Evolutionary conservation across 2,329 filamentous ascomycete genomes (phyloP), one percentile per base, ranked within the genome.

Genomic region (Phialocephala subalpina): DNA sequence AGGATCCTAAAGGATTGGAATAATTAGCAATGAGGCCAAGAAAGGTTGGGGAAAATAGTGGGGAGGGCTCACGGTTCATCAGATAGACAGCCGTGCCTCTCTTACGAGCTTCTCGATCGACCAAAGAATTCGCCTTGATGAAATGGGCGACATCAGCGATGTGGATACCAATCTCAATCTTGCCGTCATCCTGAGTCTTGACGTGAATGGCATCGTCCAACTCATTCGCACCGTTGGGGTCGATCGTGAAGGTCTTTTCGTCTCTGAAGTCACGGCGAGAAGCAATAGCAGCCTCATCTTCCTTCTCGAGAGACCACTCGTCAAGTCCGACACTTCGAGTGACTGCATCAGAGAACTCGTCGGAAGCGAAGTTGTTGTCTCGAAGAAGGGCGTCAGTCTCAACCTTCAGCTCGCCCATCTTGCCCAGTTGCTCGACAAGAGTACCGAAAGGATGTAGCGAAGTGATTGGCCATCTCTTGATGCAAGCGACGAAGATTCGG

Each of bases 391-490:
- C 96, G 82, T 99, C 96, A 2, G 96, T 99, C 82, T 99, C 96
- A 65, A 99, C 95, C 82, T 94, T 97, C 73, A 97, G 86, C 77
- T 99, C 94, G 72, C 96, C 96, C 92, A 98, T 98, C 78, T 93
- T 93, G 69, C 96, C 96, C 62, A 99, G 90, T 81, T 97, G 93
- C 82, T 99, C 96, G 62, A 98, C 94, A 56, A 99, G 89, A 9
- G 96, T 99, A 77, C 96, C 96, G 75, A 99, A 99, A 36, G 96
- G 96, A 82, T 99, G 96, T 63, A 99, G 88, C n/a, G 96, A 99
- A 33, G 96, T 99, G 76, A 99, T 99, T 69, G 96, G 96, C 96
- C 96, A 99, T 77, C 96, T 90, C 87, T 99, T 99, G 81, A 99
- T 99, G 82, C 94, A 97, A 57, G 96, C 96, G 73, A 99, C 96